Evolutionary conservation across 306 rosid species (phyloP).

Genomic region (Lathyrus tuberosus): DNA sequence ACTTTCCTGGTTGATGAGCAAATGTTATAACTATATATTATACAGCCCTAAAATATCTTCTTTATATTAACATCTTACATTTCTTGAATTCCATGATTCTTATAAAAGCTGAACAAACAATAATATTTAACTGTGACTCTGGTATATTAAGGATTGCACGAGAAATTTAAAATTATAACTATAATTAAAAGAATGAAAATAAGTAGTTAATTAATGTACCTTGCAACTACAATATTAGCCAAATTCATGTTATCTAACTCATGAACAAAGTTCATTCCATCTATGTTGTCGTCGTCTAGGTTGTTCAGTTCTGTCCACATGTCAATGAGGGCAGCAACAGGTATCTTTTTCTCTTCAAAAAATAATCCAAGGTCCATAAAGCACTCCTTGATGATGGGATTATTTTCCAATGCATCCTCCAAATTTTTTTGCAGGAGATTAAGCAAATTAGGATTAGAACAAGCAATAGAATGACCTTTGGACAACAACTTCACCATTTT

Average conservation of each 20-base stretch:
- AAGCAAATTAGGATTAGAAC: constrained; percentile 39
- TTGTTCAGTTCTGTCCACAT: constrained; percentile 51
- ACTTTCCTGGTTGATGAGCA: constrained; percentile 46
- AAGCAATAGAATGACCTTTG: constrained; percentile 30
- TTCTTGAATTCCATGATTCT: not conserved
- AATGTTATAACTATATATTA: not conserved
- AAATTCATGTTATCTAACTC: constrained; percentile 28
- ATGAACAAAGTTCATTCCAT: constrained; percentile 25
- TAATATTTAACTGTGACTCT: no score
- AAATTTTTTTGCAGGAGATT: constrained; percentile 42
- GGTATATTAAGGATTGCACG: no score
- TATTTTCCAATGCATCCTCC: constrained; percentile 40
- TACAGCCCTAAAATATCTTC: not conserved
- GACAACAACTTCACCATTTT: constrained; percentile 21
- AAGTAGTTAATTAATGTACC: constrained; percentile 39
- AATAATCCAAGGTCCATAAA: constrained; percentile 67
- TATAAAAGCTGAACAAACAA: not conserved
- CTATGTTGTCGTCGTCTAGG: constrained; percentile 34
- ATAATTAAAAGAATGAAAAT: not conserved
- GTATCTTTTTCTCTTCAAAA: constrained; percentile 55
- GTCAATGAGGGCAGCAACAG: constrained; percentile 54
- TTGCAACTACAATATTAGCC: constrained; percentile 43
- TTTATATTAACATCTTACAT: not conserved
- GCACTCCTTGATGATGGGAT: constrained; percentile 44
- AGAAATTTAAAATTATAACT: no score